phyloP scores from a whole-genome alignment of 2,329 filamentous ascomycete species.

The Aspergillus pseudotamarii region DNA sequence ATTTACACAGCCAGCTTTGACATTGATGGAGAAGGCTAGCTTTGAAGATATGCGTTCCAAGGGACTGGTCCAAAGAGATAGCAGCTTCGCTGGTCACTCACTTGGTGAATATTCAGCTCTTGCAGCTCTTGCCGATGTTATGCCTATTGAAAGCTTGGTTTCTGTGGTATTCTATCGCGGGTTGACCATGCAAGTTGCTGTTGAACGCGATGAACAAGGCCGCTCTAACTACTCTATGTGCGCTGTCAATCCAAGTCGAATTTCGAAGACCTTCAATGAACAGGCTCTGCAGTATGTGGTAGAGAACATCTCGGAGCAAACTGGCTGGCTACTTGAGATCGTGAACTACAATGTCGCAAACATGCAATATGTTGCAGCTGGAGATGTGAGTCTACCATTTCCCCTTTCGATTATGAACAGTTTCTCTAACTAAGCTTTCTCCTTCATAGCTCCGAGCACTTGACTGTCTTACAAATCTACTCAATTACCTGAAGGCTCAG shows the following conservation, averaged over 20 bases:
- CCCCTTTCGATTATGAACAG: background rate
- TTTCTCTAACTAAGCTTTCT: slow-evolving; percentile 24
- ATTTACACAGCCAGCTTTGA: slow-evolving; percentile 96
- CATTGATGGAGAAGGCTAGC: slow-evolving; percentile 98
- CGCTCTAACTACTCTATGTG: slow-evolving; percentile 99
- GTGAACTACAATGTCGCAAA: slow-evolving; percentile 88
- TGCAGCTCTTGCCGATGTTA: slow-evolving; percentile 93
- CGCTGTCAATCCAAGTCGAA: slow-evolving; percentile 96
- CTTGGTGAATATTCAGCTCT: slow-evolving; percentile 97
- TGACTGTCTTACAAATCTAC: slow-evolving; percentile 72
- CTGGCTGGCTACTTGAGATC: slow-evolving; percentile 95
- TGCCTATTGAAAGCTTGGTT: slow-evolving; percentile 98
- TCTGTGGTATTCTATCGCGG: slow-evolving; percentile 99
- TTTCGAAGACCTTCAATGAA: slow-evolving; percentile 98
- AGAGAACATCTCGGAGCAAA: slow-evolving; percentile 90
- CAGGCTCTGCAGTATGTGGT: slow-evolving; percentile 96
- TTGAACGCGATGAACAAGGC: slow-evolving; percentile 89
- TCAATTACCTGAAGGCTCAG: slow-evolving; percentile 94
- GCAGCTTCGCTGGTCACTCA: slow-evolving; percentile 96
- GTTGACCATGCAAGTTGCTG: slow-evolving; percentile 97
- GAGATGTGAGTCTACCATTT: slow-evolving; percentile 54
- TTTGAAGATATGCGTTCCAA: slow-evolving; percentile 99
- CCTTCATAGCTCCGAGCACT: slow-evolving; percentile 58
- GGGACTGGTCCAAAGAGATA: slow-evolving; percentile 92
- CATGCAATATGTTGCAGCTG: slow-evolving; percentile 70